A percentile compares a stretch with the other conserved stretches of the same genome.
These are phyloP conservation scores for Candida tammaniensis DNA, from an alignment of 805 yeast genomes.

Conservation along the genomic window DNA sequence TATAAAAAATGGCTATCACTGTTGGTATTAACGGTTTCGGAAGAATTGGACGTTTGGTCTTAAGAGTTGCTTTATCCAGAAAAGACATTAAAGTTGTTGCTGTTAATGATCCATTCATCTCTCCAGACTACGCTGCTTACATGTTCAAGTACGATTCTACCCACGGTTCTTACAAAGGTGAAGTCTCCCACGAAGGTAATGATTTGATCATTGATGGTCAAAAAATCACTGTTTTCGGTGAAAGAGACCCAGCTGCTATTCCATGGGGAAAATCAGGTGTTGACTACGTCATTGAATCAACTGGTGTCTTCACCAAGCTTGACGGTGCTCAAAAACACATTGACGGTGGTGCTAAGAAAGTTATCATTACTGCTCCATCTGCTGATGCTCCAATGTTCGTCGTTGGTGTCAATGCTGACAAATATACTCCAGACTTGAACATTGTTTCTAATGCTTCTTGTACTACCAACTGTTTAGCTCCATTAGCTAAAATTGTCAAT, in stretches of 20 bases:
- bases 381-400: conserved; percentile 95
- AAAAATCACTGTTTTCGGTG: conserved; percentile 66
- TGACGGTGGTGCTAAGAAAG: conserved; percentile 92
- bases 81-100: conserved; percentile 79
- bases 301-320: conserved; percentile 86
- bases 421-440: conserved; percentile 70
- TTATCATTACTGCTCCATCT: conserved; percentile 91
- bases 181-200: conserved; percentile 57
- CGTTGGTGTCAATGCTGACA: conserved; percentile 81
- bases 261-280: conserved; percentile 88
- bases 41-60: conserved; percentile 86
- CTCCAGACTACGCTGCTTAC: conserved; percentile 88
- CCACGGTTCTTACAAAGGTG: conserved; percentile 82
- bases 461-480: conserved; percentile 95
- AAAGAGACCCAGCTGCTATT: conserved; percentile 79
- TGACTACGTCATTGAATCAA: conserved; percentile 86
- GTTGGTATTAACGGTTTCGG: conserved; percentile 96
- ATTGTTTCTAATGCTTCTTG: conserved; percentile 92
- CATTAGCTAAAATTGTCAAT: conserved; percentile 86
- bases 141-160: conserved; percentile 95
- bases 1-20: conserved; percentile 51
- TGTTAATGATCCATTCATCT: conserved; percentile 88
- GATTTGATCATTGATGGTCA: conserved; percentile 67
- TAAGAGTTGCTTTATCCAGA: conserved; percentile 76
- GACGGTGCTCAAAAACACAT: conserved; percentile 84